Evolutionary conservation across 768 basidiomycete species (phyloP).

Genomic region (Inosperma sp.): DNA sequence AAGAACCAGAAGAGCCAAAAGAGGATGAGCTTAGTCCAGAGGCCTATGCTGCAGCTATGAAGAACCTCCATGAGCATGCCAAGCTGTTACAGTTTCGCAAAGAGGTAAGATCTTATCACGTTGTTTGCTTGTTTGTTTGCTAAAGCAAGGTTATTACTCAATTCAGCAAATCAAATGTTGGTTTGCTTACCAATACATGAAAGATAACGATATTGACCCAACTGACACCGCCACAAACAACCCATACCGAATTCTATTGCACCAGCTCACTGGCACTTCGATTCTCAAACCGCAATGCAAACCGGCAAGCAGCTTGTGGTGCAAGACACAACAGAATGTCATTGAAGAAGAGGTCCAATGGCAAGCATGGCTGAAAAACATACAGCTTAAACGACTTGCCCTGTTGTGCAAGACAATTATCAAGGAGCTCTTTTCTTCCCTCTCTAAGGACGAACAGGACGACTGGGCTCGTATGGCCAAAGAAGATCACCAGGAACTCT

Average conservation of each 20-base stretch:
- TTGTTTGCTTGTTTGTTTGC: neutral
- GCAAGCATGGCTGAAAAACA: neutral
- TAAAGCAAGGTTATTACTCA: neutral
- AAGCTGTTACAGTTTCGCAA: neutral
- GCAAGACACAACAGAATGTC: neutral
- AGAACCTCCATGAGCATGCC: neutral
- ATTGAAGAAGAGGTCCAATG: conserved; percentile 1
- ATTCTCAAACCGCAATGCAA: neutral
- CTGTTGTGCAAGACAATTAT: conserved; percentile 1
- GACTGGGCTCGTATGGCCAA: neutral
- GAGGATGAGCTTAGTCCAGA: neutral
- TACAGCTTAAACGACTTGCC: conserved; percentile 5
- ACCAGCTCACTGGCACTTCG: conserved; percentile 8
- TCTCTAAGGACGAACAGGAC: neutral
- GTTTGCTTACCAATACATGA: conserved; percentile 18
- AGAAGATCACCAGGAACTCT: conserved; percentile 3
- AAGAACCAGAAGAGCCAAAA: neutral
- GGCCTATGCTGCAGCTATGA: neutral
- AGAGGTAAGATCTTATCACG: neutral
- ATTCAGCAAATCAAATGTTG: conserved; percentile 14
- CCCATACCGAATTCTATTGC: conserved; percentile 4
- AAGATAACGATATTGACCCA: conserved; percentile 7
- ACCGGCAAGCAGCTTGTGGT: conserved; percentile 8
- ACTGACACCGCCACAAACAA: conserved; percentile 7
- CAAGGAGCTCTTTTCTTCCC: neutral